Evolutionary conservation across 2,329 filamentous ascomycete genomes (phyloP).

Genomic region (Eutypella sp.): DNA sequence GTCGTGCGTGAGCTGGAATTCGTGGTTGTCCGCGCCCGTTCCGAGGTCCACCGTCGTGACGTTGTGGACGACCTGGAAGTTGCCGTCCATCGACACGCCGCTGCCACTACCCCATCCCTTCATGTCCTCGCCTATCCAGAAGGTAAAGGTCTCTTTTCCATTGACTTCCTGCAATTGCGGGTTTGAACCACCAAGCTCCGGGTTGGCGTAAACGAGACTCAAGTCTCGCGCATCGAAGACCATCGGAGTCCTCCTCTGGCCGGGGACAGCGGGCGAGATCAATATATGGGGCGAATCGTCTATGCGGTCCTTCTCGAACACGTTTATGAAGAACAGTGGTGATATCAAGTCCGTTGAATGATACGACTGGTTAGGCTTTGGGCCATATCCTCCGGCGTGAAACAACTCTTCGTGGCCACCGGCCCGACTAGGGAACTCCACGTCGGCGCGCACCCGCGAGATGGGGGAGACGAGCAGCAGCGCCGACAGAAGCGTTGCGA

Average conservation of each 20-base stretch:
- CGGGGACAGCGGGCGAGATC: not conserved
- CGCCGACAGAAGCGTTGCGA: not conserved
- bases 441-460: not conserved
- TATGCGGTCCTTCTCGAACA: not conserved
- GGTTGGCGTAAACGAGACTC: slow-evolving; percentile 3
- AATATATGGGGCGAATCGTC: slow-evolving; percentile 1
- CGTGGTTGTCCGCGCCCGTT: slow-evolving; percentile 7
- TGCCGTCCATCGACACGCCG: slow-evolving; percentile 1
- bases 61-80: slow-evolving; percentile 1
- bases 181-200: not conserved
- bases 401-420: not conserved
- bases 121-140: slow-evolving; percentile 1
- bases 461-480: not conserved
- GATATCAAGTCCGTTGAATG: not conserved
- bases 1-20: slow-evolving; percentile 11
- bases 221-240: slow-evolving; percentile 1
- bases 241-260: slow-evolving; percentile 1
- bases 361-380: not conserved
- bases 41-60: slow-evolving; percentile 1
- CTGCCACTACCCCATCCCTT: slow-evolving; percentile 1
- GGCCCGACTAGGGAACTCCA: not conserved
- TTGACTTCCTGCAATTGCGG: slow-evolving; percentile 1
- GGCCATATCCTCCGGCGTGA: slow-evolving; percentile 1
- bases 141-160: slow-evolving; percentile 1
- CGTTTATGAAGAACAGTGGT: slow-evolving; percentile 1